phyloP scores from a whole-genome alignment of 2,329 filamentous ascomycete genomes.

The Pyricularia pennisetigena region DNA sequence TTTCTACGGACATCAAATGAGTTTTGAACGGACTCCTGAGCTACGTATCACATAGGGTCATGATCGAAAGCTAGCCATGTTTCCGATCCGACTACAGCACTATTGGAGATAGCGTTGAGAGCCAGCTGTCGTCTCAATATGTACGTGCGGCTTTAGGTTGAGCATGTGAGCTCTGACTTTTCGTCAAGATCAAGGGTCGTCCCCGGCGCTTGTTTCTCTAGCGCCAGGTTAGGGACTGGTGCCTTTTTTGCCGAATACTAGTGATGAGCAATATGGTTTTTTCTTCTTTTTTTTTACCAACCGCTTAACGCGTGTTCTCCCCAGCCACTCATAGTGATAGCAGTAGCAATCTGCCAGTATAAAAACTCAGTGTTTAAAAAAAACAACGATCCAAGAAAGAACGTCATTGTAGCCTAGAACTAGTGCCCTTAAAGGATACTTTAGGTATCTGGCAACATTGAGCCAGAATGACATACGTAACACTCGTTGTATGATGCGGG shows the following conservation, averaged over 20 bases:
- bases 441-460: too few relatives aligned
- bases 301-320: background rate
- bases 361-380: background rate
- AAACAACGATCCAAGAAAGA: background rate
- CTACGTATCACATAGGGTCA: background rate
- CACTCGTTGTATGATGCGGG: background rate
- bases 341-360: background rate
- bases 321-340: background rate
- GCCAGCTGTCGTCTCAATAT: background rate
- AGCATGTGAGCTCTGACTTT: background rate
- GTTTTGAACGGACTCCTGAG: background rate
- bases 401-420: background rate
- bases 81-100: background rate
- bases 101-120: background rate
- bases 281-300: background rate
- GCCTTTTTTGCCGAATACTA: background rate
- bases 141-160: background rate
- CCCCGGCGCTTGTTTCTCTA: background rate
- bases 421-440: too few relatives aligned
- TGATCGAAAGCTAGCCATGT: background rate
- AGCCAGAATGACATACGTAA: too few relatives aligned
- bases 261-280: background rate
- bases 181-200: background rate
- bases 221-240: background rate
- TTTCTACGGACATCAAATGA: background rate